A percentile compares a stretch with the other conserved stretches of the same genome.
Evolutionary conservation across 192 early-diverging fungal genomes (phyloP).

Genomic region (Kickxella alabastrina): DNA sequence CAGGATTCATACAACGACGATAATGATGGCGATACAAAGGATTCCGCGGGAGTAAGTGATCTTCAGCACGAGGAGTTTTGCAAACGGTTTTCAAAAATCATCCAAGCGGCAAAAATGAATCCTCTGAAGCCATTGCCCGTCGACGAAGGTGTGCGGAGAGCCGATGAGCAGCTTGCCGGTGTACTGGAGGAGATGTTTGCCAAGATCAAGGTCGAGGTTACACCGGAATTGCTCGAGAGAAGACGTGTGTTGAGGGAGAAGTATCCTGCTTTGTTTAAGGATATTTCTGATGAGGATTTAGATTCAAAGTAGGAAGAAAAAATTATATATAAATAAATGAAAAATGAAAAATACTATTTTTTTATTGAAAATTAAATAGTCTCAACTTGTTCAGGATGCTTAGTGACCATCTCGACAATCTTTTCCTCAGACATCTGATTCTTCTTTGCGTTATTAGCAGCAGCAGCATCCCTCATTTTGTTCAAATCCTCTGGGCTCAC

Average conservation of each 20-base stretch:
- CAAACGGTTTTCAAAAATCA: no score
- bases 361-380: conserved; percentile 3
- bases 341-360: not conserved
- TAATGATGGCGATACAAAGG: no score
- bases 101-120: no score
- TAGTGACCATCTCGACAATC: conserved; percentile 36
- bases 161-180: conserved; percentile 14
- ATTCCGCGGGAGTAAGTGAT: no score
- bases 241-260: conserved; percentile 17
- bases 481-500: conserved; percentile 22
- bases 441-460: conserved; percentile 6
- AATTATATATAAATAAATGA: not conserved
- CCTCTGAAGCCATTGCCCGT: no score
- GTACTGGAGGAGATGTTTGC: conserved; percentile 12
- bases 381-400: conserved; percentile 38
- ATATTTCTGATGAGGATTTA: conserved; percentile 26
- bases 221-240: conserved; percentile 25
- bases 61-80: no score
- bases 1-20: no score
- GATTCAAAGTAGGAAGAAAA: conserved; percentile 2
- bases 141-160: no score
- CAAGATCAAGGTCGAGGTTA: conserved; percentile 11
- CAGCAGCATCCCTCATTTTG: conserved; percentile 11
- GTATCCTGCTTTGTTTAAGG: conserved; percentile 31
- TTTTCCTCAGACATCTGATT: conserved; percentile 15